phyloP scores from a whole-genome alignment of 352 stramenopile species.

The Phytopythium ostracodes region DNA sequence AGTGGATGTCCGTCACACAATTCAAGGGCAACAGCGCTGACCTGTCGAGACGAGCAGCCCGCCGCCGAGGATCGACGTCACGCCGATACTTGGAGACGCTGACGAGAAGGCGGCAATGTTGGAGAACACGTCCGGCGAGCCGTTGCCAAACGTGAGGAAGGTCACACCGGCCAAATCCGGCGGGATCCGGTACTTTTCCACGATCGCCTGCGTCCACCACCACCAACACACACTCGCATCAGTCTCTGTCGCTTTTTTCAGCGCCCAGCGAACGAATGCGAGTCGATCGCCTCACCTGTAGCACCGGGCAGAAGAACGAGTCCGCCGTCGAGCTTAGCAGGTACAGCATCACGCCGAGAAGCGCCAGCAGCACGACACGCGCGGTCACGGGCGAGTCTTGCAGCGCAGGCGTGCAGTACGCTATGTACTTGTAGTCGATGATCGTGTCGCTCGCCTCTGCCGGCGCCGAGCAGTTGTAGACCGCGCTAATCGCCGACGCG shows the following conservation, averaged over 20 bases:
- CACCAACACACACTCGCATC: neutral
- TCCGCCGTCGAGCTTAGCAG: slow-evolving; percentile 79
- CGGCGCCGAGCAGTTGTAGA: slow-evolving; percentile 27
- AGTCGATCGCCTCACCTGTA: slow-evolving; percentile 32
- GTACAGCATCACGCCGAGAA: slow-evolving; percentile 65
- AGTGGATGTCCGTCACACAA: neutral
- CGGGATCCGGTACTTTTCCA: slow-evolving; percentile 74
- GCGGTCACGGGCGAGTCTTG: slow-evolving; percentile 32
- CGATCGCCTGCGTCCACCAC: slow-evolving; percentile 31
- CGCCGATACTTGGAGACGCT: slow-evolving; percentile 57
- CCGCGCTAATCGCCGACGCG: neutral
- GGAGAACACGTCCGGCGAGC: slow-evolving; percentile 74
- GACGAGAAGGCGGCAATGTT: slow-evolving; percentile 74
- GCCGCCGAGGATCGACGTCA: slow-evolving; percentile 66
- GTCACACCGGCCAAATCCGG: slow-evolving; percentile 72
- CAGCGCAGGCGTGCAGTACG: slow-evolving; percentile 47
- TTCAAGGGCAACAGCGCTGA: neutral
- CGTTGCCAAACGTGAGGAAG: slow-evolving; percentile 81
- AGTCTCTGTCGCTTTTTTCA: neutral
- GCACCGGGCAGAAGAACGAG: slow-evolving; percentile 73
- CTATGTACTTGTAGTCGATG: slow-evolving; percentile 65
- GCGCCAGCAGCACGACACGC: slow-evolving; percentile 35
- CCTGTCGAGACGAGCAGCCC: slow-evolving; percentile 69
- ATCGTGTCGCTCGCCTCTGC: slow-evolving; percentile 32
- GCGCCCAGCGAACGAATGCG: neutral